Conservation (phyloP, 1,284 basidiomycete species). For the Moesziomyces sp. region DNA sequence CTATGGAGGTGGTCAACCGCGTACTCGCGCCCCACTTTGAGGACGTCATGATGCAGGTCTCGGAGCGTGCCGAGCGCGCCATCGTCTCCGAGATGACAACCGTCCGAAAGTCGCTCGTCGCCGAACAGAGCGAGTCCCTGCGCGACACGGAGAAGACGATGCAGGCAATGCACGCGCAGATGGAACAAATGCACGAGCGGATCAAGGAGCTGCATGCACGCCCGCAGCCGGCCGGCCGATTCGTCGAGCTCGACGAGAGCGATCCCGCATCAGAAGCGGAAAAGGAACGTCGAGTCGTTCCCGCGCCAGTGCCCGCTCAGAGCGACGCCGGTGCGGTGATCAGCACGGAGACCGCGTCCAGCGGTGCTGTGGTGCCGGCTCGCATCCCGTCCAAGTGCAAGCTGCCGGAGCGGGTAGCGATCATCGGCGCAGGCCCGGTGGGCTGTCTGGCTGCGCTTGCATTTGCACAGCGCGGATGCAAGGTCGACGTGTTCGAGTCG, state of each 20-base stretch:
- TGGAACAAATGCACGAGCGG: slow-evolving; percentile 11
- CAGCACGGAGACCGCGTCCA: not conserved
- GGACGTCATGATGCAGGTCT: slow-evolving; percentile 36
- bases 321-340: not conserved
- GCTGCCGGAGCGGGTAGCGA: slow-evolving; percentile 65
- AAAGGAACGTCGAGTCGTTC: not conserved
- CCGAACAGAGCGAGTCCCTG: slow-evolving; percentile 35
- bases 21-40: slow-evolving; percentile 54
- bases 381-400: slow-evolving; percentile 15
- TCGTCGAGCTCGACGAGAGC: slow-evolving; percentile 1
- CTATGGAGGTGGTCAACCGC: slow-evolving; percentile 44
- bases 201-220: slow-evolving; percentile 10
- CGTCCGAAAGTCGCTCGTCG: slow-evolving; percentile 41
- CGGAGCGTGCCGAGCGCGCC: slow-evolving; percentile 18
- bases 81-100: slow-evolving; percentile 45
- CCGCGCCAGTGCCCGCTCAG: not conserved
- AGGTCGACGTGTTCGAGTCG: slow-evolving; percentile 87
- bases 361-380: slow-evolving; percentile 1
- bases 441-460: slow-evolving; percentile 90
- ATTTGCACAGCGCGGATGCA: slow-evolving; percentile 87
- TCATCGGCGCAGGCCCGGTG: slow-evolving; percentile 89
- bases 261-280: not conserved
- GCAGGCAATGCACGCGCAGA: slow-evolving; percentile 10
- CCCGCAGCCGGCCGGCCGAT: slow-evolving; percentile 5
- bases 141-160: slow-evolving; percentile 21